Percentiles rank a stretch among this genome's conserved stretches.
These are phyloP conservation scores for Ascochyta pisi DNA, from an alignment of 2,329 filamentous ascomycete genomes.

Conservation along the genomic window DNA sequence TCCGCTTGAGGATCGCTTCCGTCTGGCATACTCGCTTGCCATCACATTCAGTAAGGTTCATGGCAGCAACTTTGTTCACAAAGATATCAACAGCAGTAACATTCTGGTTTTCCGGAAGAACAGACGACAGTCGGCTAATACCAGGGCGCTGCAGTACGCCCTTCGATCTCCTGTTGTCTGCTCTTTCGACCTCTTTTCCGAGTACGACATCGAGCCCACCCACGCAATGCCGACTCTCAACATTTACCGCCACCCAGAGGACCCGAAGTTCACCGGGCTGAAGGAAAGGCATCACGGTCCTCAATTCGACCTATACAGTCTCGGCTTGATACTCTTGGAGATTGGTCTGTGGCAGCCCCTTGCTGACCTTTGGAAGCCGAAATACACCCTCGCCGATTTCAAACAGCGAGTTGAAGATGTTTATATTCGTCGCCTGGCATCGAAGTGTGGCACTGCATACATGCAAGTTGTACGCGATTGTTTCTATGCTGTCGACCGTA, in stretches of 20 bases:
- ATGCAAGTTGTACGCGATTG: slow-evolving; percentile 77
- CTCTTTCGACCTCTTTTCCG: slow-evolving; percentile 76
- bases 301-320: slow-evolving; percentile 72
- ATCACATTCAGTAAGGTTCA: slow-evolving; percentile 78
- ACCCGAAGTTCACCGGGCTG: slow-evolving; percentile 46
- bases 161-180: slow-evolving; percentile 73
- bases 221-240: slow-evolving; percentile 55
- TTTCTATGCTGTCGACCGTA: slow-evolving; percentile 69
- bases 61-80: slow-evolving; percentile 71
- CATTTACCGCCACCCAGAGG: slow-evolving; percentile 72
- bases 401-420: slow-evolving; percentile 68
- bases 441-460: slow-evolving; percentile 75
- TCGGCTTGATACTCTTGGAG: slow-evolving; percentile 75
- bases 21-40: slow-evolving; percentile 74
- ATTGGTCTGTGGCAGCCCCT: slow-evolving; percentile 78
- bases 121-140: slow-evolving; percentile 55
- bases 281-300: slow-evolving; percentile 38
- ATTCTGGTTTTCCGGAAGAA: slow-evolving; percentile 67
- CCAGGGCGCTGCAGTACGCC: slow-evolving; percentile 56
- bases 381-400: slow-evolving; percentile 67
- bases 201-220: slow-evolving; percentile 56
- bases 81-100: slow-evolving; percentile 71
- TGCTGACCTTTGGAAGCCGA: slow-evolving; percentile 63
- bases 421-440: slow-evolving; percentile 69
- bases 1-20: slow-evolving; percentile 76